A percentile compares a stretch with the other conserved stretches of the same genome.
These are phyloP conservation scores for Pluteus cervinus DNA, from an alignment of 768 basidiomycete genomes.

Conservation along the genomic window DNA sequence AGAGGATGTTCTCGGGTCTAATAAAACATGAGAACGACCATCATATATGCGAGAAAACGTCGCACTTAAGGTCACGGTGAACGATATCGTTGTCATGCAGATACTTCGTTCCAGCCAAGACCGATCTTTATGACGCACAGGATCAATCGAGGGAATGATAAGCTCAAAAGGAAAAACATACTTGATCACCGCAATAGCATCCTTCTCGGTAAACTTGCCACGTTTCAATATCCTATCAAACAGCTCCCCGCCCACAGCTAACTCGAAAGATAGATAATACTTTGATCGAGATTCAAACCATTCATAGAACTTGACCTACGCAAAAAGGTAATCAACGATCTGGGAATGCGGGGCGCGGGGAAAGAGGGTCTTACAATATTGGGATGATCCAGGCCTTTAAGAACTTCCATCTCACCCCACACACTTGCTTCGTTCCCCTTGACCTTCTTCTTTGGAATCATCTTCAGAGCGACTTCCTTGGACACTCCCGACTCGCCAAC, in stretches of 20 bases:
- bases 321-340: background rate
- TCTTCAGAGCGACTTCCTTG: constrained; percentile 81
- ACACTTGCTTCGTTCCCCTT: constrained; percentile 87
- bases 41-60: background rate
- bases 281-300: constrained; percentile 94
- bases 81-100: constrained; percentile 92
- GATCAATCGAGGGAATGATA: constrained; percentile 2
- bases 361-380: constrained; percentile 81
- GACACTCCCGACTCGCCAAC: constrained; percentile 23
- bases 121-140: constrained; percentile 42
- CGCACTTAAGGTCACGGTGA: constrained; percentile 90
- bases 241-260: constrained; percentile 90
- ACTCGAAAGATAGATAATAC: constrained; percentile 94
- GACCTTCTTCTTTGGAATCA: constrained; percentile 94
- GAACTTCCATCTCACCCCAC: constrained; percentile 90
- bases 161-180: constrained; percentile 26
- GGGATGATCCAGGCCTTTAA: constrained; percentile 84
- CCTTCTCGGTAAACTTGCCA: constrained; percentile 92
- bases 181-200: constrained; percentile 76
- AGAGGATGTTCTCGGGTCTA: constrained; percentile 95
- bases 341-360: background rate
- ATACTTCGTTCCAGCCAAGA: constrained; percentile 82
- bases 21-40: constrained; percentile 2
- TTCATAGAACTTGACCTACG: constrained; percentile 90
- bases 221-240: constrained; percentile 81